Evolutionary conservation across 1,139 yeast genomes (phyloP).

Genomic region (Candida sp.): DNA sequence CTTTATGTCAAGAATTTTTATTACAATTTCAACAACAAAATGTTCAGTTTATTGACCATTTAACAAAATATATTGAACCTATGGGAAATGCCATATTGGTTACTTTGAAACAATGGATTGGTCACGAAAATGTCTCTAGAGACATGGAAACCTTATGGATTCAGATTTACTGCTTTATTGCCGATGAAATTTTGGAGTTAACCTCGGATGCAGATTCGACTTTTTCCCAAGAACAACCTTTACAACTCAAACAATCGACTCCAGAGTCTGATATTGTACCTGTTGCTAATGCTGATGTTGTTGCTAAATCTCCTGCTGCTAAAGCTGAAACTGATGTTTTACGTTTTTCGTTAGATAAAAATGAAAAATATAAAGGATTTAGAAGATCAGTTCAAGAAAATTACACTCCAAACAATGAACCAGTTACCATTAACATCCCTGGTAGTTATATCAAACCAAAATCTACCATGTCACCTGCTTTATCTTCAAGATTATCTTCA

Average conservation of each 20-base stretch:
- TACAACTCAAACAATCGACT: constrained; percentile 1
- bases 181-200: constrained; percentile 31
- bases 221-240: constrained; percentile 4
- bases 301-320: not conserved
- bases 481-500: constrained; percentile 2
- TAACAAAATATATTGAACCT: constrained; percentile 36
- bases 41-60: constrained; percentile 20
- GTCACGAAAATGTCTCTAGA: constrained; percentile 25
- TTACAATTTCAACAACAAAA: constrained; percentile 32
- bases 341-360: constrained; percentile 16
- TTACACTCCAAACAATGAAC: constrained; percentile 17
- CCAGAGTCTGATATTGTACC: constrained; percentile 1
- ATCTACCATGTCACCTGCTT: not conserved
- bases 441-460: constrained; percentile 4
- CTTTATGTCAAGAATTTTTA: constrained; percentile 32
- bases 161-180: constrained; percentile 37
- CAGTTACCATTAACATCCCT: constrained; percentile 26
- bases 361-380: constrained; percentile 43
- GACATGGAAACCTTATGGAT: constrained; percentile 41
- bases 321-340: constrained; percentile 1
- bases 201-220: constrained; percentile 8
- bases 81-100: constrained; percentile 40
- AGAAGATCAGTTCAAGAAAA: constrained; percentile 35
- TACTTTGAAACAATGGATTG: constrained; percentile 38
- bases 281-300: not conserved